A percentile compares a stretch with the other conserved stretches of the same genome.
Conservation (phyloP, 75 land plant genomes). For the Pinus taeda region DNA sequence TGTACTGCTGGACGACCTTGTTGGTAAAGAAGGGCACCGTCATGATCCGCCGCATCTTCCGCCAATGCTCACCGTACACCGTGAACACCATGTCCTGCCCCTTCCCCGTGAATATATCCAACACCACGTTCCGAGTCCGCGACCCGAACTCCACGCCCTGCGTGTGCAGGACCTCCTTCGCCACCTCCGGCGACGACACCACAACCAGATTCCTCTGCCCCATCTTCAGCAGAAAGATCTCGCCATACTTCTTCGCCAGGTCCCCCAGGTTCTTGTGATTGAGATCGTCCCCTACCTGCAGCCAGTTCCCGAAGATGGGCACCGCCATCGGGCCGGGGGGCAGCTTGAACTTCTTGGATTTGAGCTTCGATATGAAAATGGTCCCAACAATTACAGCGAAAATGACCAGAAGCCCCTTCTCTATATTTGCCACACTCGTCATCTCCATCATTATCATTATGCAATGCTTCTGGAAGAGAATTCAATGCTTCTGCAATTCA, state of each 20-base stretch:
- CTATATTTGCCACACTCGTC: constrained; percentile 1
- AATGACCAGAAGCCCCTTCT: constrained; percentile 47
- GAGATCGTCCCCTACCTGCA: background rate
- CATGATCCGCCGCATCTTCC: constrained; percentile 79
- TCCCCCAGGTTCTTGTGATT: constrained; percentile 51
- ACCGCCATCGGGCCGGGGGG: constrained; percentile 20
- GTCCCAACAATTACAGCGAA: constrained; percentile 30
- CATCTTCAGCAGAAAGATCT: too few species aligned
- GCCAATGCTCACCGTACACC: constrained; percentile 90
- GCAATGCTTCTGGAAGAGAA: too few species aligned
- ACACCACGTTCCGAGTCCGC: constrained; percentile 73
- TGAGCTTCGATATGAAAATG: constrained; percentile 48
- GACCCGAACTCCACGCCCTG: constrained; percentile 92
- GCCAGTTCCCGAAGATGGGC: too few species aligned
- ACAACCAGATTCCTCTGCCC: constrained; percentile 63
- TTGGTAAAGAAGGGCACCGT: too few species aligned
- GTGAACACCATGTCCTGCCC: constrained; percentile 98
- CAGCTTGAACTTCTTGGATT: constrained; percentile 33
- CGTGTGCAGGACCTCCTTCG: constrained; percentile 69
- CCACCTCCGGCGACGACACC: constrained; percentile 71
- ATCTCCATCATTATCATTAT: too few species aligned
- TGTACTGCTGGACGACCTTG: too few species aligned
- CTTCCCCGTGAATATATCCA: constrained; percentile 89
- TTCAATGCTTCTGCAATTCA: too few species aligned
- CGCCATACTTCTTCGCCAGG: constrained; percentile 18